Base-by-base conservation (phyloP, 176 grass and related monocot genomes). In the Oryza officinalis region DNA sequence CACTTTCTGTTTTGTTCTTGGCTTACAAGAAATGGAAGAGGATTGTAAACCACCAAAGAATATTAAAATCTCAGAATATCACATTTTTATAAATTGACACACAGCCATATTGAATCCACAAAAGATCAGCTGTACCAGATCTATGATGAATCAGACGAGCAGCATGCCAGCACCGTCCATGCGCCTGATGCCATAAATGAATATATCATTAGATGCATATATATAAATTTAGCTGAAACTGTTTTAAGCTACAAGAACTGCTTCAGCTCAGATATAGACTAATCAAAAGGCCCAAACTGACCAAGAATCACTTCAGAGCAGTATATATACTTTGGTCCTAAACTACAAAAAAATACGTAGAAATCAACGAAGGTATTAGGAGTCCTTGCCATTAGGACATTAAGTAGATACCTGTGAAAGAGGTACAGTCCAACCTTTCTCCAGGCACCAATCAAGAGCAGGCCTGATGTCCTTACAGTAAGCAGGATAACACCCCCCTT, bases 361-460 rank as follows among this genome's bases (percentile, higher is more conserved):
- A 6, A 35, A 17, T 78, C n/a, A 83, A 67, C 61, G 18, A 65
- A 80, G 65, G 23, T 71, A 85, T 77, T 89, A 13, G 40, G 41
- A 80, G 18, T 13, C 17, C 22, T 50, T 63, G 45, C 12, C 49
- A 81, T 66, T 54, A 76, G 63, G 59, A 5, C 49, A 81, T 66
- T 54, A 76, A 47, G 73, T 27, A 63, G 5, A 37, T 86, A 90
- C 88, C 61, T 46, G 11, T 63, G 88, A 86, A 79, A 82, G 74
- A 83, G 79, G 88, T 82, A 86, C 79, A 31, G 27, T 86, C 88
- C 88, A 90, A 72, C 74, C 88, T 68, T 61, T 44, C 73, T 7
- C 8, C 40, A 90, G 80, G 75, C 45, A 86, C 83, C 88, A 90
- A 46, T 90, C 74, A 78, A 90, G 88, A 13, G 79, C 76, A 57